Evolutionary conservation across 495 filamentous ascomycete species (phyloP), one percentile per base, ranked within the genome.

Genomic region (Xylaria castorea): DNA sequence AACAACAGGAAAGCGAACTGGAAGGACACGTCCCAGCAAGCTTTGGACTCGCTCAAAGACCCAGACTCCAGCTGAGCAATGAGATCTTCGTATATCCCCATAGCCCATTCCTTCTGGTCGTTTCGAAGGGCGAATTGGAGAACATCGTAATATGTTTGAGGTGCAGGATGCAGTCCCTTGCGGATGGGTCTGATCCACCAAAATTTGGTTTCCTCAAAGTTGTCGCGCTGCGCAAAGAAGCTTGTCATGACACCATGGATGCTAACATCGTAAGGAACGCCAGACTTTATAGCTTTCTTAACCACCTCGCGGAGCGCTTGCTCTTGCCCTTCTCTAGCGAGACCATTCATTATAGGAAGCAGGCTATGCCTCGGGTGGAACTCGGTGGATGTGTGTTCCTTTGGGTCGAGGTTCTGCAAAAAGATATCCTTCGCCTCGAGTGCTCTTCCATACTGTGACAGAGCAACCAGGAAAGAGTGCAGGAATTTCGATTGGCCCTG

Each of bases 1-100:
- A 91, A 87, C 46, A 81, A 79, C 16, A 91, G 86, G 16, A 91
- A 91, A 34, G 93, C 89, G 92, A 92, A 97, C 61, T 92, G 87
- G 53, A 97, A 85, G 8, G 91, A 82, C 40, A 91, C 85, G 74
- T 94, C 90, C 87, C 92, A 92, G n/a, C 77, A 80, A 32, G 85
- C 81, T 48, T 91, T 87, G 36, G 71, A 44, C 25, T 36, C 64
- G 48, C 65, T 30, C 46, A 72, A 73, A 6, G 66, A 12, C 16
- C 72, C 27, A 85, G 86, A 22, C 73, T 82, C 22, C 72, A 79
- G 57, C 85, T 34, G 58, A 30, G 74, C 81, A 34, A 90, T 77
- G 22, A 94, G 76, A 5, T 88, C 81, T 42, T 89, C 83, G 48
- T 93, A 89, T 27, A 97, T 82, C 22, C 84, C 74, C 61, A 87